phyloP scores from a whole-genome alignment of 345 rosid species.

The Psidium guajava region DNA sequence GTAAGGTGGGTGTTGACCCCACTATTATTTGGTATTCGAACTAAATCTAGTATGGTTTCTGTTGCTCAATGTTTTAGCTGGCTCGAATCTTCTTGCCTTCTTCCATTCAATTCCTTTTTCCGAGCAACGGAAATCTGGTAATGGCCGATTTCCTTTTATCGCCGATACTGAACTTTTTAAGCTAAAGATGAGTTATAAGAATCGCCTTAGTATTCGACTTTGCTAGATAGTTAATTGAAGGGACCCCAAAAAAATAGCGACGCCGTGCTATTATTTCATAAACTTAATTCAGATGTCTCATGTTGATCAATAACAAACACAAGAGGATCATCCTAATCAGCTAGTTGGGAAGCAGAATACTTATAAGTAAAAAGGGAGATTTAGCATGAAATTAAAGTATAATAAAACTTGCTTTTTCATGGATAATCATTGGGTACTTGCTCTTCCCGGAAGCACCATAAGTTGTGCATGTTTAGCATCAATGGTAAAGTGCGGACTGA shows the following conservation, averaged over 20 bases:
- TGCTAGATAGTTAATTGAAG: neutral
- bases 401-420: neutral
- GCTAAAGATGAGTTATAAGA: neutral
- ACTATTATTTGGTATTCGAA: neutral
- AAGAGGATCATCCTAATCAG: neutral
- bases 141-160: neutral
- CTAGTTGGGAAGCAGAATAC: neutral
- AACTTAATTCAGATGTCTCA: neutral
- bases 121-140: neutral
- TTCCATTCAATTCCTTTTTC: neutral
- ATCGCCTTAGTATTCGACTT: neutral
- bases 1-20: neutral
- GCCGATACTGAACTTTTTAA: neutral
- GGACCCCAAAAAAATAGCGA: neutral
- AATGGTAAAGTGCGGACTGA: neutral
- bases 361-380: neutral
- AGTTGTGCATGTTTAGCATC: neutral
- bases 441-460: neutral
- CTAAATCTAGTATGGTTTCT: neutral
- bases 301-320: neutral
- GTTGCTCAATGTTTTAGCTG: neutral
- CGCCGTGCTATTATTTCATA: neutral
- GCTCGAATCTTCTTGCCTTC: neutral
- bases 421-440: neutral
- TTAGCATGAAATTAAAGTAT: neutral